Conservation (phyloP, 805 yeast species). For the Saccharomyces jurei region DNA sequence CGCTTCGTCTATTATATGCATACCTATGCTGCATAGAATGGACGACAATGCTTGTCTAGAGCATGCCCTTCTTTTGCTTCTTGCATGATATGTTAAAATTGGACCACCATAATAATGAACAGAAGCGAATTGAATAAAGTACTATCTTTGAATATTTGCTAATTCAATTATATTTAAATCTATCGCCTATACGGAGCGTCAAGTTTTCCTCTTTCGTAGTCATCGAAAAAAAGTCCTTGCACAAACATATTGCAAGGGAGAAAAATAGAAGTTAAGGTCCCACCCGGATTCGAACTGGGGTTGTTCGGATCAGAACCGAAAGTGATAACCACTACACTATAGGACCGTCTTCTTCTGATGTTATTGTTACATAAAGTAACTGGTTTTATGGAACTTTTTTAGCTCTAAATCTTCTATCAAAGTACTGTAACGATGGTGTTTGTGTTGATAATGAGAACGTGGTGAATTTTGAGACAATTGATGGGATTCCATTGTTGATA, state of each 20-base stretch:
- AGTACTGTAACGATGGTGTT: neutral
- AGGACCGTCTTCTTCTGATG: constrained; percentile 31
- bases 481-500: too few relatives aligned
- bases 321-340: constrained; percentile 56
- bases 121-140: neutral
- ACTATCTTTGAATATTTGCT: neutral
- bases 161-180: neutral
- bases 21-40: too few relatives aligned
- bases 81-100: too few relatives aligned
- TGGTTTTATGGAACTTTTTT: neutral
- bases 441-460: too few relatives aligned
- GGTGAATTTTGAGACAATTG: too few relatives aligned
- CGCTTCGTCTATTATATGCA: too few relatives aligned
- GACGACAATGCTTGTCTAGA: too few relatives aligned
- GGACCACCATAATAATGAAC: too few relatives aligned
- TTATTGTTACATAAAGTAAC: neutral
- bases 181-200: neutral
- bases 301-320: constrained; percentile 57
- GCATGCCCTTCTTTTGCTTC: too few relatives aligned
- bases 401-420: too few relatives aligned
- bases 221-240: neutral
- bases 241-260: neutral
- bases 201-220: too few relatives aligned
- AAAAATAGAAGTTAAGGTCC: constrained; percentile 42
- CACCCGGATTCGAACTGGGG: constrained; percentile 86